phyloP scores from a whole-genome alignment of 2,329 filamentous ascomycete species.

The Metarhizium anisopliae region DNA sequence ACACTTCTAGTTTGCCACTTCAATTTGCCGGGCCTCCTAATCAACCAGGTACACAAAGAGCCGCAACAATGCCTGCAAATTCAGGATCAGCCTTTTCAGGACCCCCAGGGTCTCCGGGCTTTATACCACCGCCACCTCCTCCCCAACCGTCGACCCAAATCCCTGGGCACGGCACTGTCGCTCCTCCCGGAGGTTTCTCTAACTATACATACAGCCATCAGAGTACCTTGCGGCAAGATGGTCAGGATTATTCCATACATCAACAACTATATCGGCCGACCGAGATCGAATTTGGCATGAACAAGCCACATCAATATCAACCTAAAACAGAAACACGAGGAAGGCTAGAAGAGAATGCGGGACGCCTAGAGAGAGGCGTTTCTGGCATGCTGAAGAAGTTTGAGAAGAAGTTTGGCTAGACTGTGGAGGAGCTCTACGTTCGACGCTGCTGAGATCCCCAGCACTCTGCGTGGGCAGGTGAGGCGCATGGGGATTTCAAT shows the following conservation, averaged over 20 bases:
- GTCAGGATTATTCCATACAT: slow-evolving; percentile 50
- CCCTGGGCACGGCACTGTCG: slow-evolving; percentile 27
- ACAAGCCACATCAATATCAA: slow-evolving; percentile 26
- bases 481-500: no score
- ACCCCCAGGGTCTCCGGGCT: slow-evolving; percentile 33
- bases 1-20: slow-evolving; percentile 21
- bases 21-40: slow-evolving; percentile 28
- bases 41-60: slow-evolving; percentile 38
- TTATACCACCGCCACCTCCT: slow-evolving; percentile 28
- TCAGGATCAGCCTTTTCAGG: slow-evolving; percentile 17
- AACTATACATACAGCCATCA: slow-evolving; percentile 38
- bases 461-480: no score
- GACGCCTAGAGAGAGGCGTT: slow-evolving; percentile 60
- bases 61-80: slow-evolving; percentile 39
- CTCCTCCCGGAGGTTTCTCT: slow-evolving; percentile 46
- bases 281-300: slow-evolving; percentile 41
- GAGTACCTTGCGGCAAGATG: slow-evolving; percentile 13
- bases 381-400: slow-evolving; percentile 67
- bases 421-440: neutral
- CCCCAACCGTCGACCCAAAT: slow-evolving; percentile 20
- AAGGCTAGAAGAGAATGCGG: slow-evolving; percentile 56
- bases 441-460: neutral
- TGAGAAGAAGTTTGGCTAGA: slow-evolving; percentile 61
- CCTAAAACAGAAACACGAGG: slow-evolving; percentile 36
- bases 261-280: slow-evolving; percentile 62